A percentile compares a stretch with the other conserved stretches of the same genome.
Evolutionary conservation across 306 rosid genomes (phyloP).

Genomic region (Hippophae gyantsensis): DNA sequence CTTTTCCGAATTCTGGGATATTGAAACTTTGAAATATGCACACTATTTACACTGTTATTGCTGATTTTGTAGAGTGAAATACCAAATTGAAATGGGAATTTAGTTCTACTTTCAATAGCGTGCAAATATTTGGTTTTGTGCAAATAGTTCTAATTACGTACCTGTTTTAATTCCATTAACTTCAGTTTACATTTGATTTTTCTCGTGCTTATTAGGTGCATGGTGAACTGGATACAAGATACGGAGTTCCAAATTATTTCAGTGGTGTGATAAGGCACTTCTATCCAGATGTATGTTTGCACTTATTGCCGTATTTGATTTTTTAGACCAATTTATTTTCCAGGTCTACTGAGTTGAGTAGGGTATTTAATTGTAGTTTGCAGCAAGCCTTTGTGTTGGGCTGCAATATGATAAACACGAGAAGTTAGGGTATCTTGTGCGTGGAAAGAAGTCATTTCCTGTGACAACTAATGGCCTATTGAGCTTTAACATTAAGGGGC

Average conservation of each 20-base stretch:
- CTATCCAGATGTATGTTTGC: slow-evolving; percentile 51
- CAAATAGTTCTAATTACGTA: no score
- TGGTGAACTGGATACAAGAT: slow-evolving; percentile 71
- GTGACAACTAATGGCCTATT: slow-evolving; percentile 41
- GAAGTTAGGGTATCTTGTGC: slow-evolving; percentile 41
- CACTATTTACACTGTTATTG: no score
- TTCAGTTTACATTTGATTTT: background rate
- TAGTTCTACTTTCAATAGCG: no score
- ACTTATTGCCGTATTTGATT: background rate
- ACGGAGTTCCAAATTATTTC: slow-evolving; percentile 42
- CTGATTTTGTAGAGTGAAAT: no score
- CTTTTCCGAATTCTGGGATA: no score
- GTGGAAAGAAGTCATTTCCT: slow-evolving; percentile 66
- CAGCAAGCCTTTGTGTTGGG: slow-evolving; percentile 70
- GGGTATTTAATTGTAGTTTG: slow-evolving; percentile 36
- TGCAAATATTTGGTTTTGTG: no score
- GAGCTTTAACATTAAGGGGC: slow-evolving; percentile 65
- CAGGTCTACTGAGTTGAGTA: background rate
- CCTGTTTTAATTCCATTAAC: no score
- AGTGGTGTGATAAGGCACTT: slow-evolving; percentile 50
- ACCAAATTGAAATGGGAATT: no score
- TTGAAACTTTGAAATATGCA: no score
- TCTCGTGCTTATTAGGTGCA: slow-evolving; percentile 34
- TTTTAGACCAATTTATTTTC: background rate
- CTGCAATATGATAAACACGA: slow-evolving; percentile 44